These are phyloP conservation scores for Pachysolen tannophilus DNA, from an alignment of 805 yeast genomes.

Conservation along the genomic window DNA sequence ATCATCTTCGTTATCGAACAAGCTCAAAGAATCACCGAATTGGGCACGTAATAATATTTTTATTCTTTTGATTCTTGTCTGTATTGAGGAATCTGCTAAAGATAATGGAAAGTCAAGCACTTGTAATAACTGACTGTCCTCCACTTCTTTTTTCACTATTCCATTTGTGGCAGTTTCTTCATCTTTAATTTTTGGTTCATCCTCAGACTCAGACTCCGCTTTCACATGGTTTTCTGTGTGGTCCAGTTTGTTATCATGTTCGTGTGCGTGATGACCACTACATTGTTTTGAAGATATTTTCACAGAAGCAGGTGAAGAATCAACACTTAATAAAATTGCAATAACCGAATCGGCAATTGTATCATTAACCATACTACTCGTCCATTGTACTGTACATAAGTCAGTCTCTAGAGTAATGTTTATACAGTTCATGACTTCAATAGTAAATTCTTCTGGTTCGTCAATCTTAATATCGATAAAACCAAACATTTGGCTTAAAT, in stretches of 20 bases:
- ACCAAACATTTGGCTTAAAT: conserved; percentile 93
- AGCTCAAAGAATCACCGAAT: conserved; percentile 68
- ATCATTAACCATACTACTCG: conserved; percentile 81
- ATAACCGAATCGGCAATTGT: conserved; percentile 91
- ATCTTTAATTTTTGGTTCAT: neutral
- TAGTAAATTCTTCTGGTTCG: conserved; percentile 38
- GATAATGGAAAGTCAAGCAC: no score
- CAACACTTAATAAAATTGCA: conserved; percentile 86
- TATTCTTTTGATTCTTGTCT: conserved; percentile 44
- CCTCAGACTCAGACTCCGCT: neutral
- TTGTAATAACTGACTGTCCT: neutral
- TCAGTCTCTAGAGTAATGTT: conserved; percentile 38
- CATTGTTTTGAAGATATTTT: conserved; percentile 67
- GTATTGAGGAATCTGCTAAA: conserved; percentile 26
- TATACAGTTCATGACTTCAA: conserved; percentile 59
- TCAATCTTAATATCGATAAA: conserved; percentile 56
- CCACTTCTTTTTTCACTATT: neutral
- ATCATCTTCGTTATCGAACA: conserved; percentile 22
- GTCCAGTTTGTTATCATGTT: conserved; percentile 1
- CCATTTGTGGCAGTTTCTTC: conserved; percentile 1
- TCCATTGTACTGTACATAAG: conserved; percentile 76
- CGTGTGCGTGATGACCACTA: conserved; percentile 38
- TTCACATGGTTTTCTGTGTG: neutral
- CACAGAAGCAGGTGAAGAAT: conserved; percentile 91
- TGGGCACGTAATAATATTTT: conserved; percentile 66